A percentile compares a stretch with the other conserved stretches of the same genome.
These are phyloP conservation scores for Zygosaccharomyces bisporus DNA, from an alignment of 805 yeast genomes.

Conservation along the genomic window DNA sequence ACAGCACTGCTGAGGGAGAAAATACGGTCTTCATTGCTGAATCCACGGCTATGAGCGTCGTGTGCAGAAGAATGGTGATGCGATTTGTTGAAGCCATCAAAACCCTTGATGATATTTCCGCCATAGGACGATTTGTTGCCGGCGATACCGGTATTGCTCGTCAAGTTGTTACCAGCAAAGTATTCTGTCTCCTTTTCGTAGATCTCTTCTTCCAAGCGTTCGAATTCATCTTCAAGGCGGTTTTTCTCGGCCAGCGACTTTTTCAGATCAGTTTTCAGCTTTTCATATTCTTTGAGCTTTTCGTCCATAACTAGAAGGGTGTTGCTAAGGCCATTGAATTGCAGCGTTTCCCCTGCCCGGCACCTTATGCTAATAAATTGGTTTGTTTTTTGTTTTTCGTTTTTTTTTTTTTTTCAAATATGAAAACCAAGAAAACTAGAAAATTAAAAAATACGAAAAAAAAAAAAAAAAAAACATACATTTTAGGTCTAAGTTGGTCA, in stretches of 20 bases:
- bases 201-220: conserved; percentile 67
- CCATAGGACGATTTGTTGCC: conserved; percentile 19
- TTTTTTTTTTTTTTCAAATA: neutral
- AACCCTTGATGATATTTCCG: conserved; percentile 85
- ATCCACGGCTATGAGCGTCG: conserved; percentile 27
- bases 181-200: conserved; percentile 76
- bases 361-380: neutral
- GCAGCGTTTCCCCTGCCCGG: neutral
- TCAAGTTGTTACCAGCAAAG: conserved; percentile 61
- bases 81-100: conserved; percentile 67
- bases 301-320: conserved; percentile 19
- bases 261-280: conserved; percentile 61
- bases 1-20: conserved; percentile 73
- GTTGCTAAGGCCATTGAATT: neutral
- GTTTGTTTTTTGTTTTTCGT: neutral
- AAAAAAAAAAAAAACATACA: neutral
- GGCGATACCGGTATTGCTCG: conserved; percentile 7
- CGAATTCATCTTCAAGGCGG: conserved; percentile 59
- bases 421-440: neutral
- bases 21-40: conserved; percentile 73
- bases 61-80: conserved; percentile 28
- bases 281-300: conserved; percentile 51
- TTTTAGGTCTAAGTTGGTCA: neutral
- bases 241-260: conserved; percentile 59
- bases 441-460: neutral